A percentile compares a stretch with the other conserved stretches of the same genome.
Evolutionary conservation across 2,329 filamentous ascomycete genomes (phyloP).

Genomic region (Colletotrichum cordylinicola): DNA sequence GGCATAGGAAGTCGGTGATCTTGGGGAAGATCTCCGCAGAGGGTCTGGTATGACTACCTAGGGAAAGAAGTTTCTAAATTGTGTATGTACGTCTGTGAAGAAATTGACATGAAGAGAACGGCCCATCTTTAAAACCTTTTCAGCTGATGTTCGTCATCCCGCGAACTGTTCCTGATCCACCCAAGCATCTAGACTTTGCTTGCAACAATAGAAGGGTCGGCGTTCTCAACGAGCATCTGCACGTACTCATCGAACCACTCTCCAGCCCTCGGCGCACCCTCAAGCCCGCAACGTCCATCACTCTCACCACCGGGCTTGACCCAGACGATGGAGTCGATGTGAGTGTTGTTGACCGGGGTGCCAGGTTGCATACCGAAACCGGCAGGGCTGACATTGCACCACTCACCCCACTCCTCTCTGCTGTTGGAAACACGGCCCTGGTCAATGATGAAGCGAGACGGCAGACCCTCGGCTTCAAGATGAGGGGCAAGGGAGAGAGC

Average conservation of each 20-base stretch:
- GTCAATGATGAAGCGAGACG: conserved; percentile 50
- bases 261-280: conserved; percentile 42
- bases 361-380: conserved; percentile 44
- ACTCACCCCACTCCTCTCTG: conserved; percentile 45
- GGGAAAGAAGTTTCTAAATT: background rate
- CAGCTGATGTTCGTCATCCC: background rate
- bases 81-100: background rate
- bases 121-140: background rate
- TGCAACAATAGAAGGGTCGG: conserved; percentile 27
- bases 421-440: conserved; percentile 47
- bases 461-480: conserved; percentile 43
- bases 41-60: too few species aligned
- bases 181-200: background rate
- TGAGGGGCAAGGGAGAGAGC: conserved; percentile 40
- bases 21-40: background rate
- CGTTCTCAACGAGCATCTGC: conserved; percentile 45
- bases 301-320: conserved; percentile 51
- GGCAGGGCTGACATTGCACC: conserved; percentile 48
- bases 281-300: conserved; percentile 44
- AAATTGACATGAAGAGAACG: background rate
- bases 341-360: conserved; percentile 38
- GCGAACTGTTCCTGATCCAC: background rate
- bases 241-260: conserved; percentile 48
- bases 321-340: conserved; percentile 50
- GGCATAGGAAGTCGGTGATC: background rate